Evolutionary conservation across 1,284 basidiomycete genomes (phyloP), one percentile per base, ranked within the genome.

Genomic region (Sanghuangporus baumii): DNA sequence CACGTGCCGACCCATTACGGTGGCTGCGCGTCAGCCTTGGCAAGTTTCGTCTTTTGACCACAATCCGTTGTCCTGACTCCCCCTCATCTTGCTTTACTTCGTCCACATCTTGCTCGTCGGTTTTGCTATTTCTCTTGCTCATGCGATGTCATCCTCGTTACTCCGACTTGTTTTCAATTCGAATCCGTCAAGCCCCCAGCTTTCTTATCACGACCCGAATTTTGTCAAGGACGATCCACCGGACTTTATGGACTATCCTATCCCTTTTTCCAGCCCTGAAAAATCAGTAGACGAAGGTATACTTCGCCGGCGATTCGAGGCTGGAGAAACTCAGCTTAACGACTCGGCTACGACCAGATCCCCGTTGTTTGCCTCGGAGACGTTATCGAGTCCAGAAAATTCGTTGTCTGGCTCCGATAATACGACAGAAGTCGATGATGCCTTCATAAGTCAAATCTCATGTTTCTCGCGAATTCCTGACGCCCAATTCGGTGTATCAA

Each of bases 1-100:
- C 52, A 54, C 52, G 52, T 54, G 52, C 52, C n/a, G 16, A n/a
- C 18, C 8, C 31, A 9, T 14, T 31, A 4, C 6, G 11, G 23
- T 52, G 31, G 16, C 52, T n/a, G 52, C 52, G 52, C 52, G 52
- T 54, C 57, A 58, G 43, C 57, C 46, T 47, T 58, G 57, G 46
- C 57, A 38, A 26, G 11, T 14, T 26, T 31, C 16, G 16, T 9
- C 48, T 47, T 36, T 37, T 56, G 55, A 56, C 55, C 55, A 46
- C 37, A 38, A 23, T 26, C 48, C 47, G 41, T 20, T 36, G 38
- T 50, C 37, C 36, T 26, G 36, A 23, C 12, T 36, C n/a, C 20
- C 48, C 26, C 14, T 20, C 34, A 23, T 18, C 43, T 37, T 36
- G 47, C 31, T 46, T 41, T n/a, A 16, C 55, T 20, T 34, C 36